A percentile compares a stretch with the other conserved stretches of the same genome.
These are phyloP conservation scores for Fusarium tupiense DNA, from an alignment of 2,329 filamentous ascomycete genomes.

Conservation along the genomic window DNA sequence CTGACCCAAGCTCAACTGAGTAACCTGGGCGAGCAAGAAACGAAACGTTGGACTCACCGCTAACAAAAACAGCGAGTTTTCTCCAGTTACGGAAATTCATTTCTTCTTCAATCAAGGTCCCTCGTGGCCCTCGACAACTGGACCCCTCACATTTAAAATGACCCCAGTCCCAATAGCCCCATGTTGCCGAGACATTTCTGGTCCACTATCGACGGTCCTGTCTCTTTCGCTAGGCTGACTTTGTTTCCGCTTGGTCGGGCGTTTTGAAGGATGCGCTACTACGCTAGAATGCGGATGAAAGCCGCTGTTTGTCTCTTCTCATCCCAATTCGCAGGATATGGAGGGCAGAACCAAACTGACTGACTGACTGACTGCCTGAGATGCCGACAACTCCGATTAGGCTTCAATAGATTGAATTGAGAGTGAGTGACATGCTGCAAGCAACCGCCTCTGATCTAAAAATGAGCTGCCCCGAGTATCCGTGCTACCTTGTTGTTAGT, in stretches of 20 bases:
- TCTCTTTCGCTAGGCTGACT: constrained; percentile 18
- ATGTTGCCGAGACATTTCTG: constrained; percentile 20
- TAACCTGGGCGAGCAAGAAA: constrained; percentile 9
- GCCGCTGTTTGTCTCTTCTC: neutral
- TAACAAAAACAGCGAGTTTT: neutral
- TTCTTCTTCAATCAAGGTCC: neutral
- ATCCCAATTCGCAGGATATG: neutral
- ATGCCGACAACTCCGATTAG: constrained; percentile 1
- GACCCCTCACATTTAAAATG: constrained; percentile 4
- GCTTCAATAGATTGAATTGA: neutral
- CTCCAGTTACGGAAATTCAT: constrained; percentile 5
- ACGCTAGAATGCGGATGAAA: constrained; percentile 6
- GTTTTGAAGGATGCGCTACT: constrained; percentile 24
- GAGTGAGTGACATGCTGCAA: neutral
- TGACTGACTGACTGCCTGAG: neutral
- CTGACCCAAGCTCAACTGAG: constrained; percentile 1
- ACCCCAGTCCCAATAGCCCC: constrained; percentile 1
- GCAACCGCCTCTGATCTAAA: neutral
- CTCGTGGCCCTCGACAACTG: constrained; percentile 5
- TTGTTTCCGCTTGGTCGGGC: constrained; percentile 23
- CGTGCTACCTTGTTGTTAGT: neutral
- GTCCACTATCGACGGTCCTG: constrained; percentile 15
- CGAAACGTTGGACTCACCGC: constrained; percentile 15
- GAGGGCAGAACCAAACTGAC: neutral
- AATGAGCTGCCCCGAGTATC: neutral